Percentiles rank a stretch among this genome's conserved stretches.
Conservation (phyloP, 2,329 filamentous ascomycete species). For the Aspergillus sp. region DNA sequence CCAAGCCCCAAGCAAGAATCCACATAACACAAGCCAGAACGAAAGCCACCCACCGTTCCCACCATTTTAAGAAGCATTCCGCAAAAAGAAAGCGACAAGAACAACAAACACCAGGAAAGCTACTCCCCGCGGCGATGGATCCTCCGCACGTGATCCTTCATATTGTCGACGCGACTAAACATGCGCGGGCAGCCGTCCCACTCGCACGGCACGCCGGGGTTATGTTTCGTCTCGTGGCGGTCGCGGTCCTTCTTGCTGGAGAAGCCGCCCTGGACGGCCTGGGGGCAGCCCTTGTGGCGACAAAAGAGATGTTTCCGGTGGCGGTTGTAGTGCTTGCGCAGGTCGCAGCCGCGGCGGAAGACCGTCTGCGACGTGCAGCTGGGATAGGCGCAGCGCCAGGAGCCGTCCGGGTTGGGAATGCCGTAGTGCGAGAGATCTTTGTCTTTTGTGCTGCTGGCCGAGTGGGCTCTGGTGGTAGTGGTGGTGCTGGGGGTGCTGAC, state of each 20-base stretch:
- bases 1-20: too few relatives aligned
- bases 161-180: constrained; percentile 63
- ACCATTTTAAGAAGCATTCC: too few relatives aligned
- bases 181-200: constrained; percentile 58
- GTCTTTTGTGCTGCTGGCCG: not conserved
- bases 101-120: too few relatives aligned
- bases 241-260: constrained; percentile 63
- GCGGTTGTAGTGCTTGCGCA: constrained; percentile 63
- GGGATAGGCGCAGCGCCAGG: constrained; percentile 60
- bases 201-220: constrained; percentile 59
- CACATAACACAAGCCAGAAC: not conserved
- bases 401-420: constrained; percentile 32
- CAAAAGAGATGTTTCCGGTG: constrained; percentile 63
- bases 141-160: constrained; percentile 51
- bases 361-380: constrained; percentile 59
- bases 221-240: constrained; percentile 63
- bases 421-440: constrained; percentile 34
- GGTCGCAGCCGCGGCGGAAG: constrained; percentile 60
- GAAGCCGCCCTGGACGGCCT: constrained; percentile 57
- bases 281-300: constrained; percentile 57
- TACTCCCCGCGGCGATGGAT: constrained; percentile 32
- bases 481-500: not conserved
- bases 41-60: not conserved
- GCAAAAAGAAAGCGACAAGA: too few relatives aligned
- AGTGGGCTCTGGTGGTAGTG: not conserved